These are phyloP conservation scores for Paulownia fortunei DNA, from an alignment of 257 asterid species.

Conservation along the genomic window DNA sequence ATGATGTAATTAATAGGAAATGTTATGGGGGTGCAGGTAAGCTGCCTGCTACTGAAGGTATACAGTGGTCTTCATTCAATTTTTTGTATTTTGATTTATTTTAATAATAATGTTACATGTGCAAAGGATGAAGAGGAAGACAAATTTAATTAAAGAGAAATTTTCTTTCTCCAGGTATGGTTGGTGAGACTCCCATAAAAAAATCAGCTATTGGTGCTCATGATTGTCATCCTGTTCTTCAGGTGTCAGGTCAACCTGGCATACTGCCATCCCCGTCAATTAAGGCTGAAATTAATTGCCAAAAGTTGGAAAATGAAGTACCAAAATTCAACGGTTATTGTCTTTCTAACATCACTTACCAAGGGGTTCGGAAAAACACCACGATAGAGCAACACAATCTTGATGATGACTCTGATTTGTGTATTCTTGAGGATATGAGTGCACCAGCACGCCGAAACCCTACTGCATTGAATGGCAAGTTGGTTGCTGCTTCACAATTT, in stretches of 20 bases:
- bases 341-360: conserved; percentile 36
- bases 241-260: conserved; percentile 38
- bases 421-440: conserved; percentile 74
- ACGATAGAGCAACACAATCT: conserved; percentile 35
- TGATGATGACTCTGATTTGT: conserved; percentile 67
- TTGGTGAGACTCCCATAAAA: conserved; percentile 33
- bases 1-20: conserved; percentile 37
- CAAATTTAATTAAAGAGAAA: conserved; percentile 32
- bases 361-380: conserved; percentile 44
- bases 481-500: conserved; percentile 27
- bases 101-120: conserved; percentile 31
- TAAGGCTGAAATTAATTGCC: conserved; percentile 37
- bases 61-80: conserved; percentile 36
- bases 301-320: conserved; percentile 37
- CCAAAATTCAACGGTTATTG: conserved; percentile 29
- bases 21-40: conserved; percentile 35
- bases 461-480: conserved; percentile 43
- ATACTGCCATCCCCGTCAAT: conserved; percentile 37
- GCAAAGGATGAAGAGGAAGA: conserved; percentile 44
- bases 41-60: conserved; percentile 33
- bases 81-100: conserved; percentile 37
- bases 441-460: conserved; percentile 51
- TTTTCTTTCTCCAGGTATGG: conserved; percentile 30
- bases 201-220: conserved; percentile 34
- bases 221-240: conserved; percentile 29